Evolutionary conservation across 2,329 filamentous ascomycete species (phyloP).

Genomic region (Aspergillus flavus): DNA sequence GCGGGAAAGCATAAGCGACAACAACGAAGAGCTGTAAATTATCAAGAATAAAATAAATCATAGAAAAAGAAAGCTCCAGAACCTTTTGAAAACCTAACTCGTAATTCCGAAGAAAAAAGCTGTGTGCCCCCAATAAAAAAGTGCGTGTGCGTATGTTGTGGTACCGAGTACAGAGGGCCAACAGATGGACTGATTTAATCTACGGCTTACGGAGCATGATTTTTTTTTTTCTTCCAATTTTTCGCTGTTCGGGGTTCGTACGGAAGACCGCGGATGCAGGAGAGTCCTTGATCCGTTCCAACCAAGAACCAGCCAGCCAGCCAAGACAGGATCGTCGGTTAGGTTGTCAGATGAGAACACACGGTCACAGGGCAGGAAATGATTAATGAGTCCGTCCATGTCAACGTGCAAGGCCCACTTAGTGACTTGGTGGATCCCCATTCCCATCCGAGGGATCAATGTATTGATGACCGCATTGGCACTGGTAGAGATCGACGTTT

Average conservation of each 20-base stretch:
- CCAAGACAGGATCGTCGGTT: conserved; percentile 22
- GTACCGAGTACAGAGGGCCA: background rate
- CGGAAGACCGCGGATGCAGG: conserved; percentile 22
- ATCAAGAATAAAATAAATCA: background rate
- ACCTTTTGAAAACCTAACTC: background rate
- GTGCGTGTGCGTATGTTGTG: conserved; percentile 1
- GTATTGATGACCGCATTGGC: conserved; percentile 5
- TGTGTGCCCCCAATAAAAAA: background rate
- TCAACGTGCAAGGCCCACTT: conserved; percentile 16
- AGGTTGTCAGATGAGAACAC: conserved; percentile 22
- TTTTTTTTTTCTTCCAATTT: background rate
- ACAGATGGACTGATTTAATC: background rate
- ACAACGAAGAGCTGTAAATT: background rate
- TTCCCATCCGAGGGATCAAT: conserved; percentile 11
- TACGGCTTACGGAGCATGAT: too few species aligned
- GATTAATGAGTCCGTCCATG: background rate
- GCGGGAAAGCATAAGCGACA: background rate
- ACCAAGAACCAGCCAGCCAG: conserved; percentile 3
- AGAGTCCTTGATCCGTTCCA: conserved; percentile 12
- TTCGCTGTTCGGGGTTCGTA: conserved; percentile 12
- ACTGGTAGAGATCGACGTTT: conserved; percentile 14
- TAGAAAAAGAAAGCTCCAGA: conserved; percentile 1
- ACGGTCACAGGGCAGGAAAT: conserved; percentile 8
- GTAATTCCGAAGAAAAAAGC: background rate
- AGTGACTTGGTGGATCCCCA: background rate